These are phyloP conservation scores for Dactylellina haptotyla DNA, from an alignment of 2,329 filamentous ascomycete genomes.

Conservation along the genomic window DNA sequence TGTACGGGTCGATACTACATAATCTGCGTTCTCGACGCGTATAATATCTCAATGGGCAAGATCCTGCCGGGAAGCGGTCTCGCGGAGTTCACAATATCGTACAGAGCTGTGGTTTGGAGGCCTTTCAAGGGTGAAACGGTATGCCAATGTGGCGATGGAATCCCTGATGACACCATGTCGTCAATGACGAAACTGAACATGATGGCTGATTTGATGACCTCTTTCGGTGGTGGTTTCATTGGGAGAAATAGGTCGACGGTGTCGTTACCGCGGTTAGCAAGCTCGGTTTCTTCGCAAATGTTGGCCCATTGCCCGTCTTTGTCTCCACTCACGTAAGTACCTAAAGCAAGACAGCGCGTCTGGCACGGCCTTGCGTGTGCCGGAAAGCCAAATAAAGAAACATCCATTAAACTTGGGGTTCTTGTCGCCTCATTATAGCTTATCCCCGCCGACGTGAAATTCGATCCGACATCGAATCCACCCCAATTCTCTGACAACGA, in stretches of 20 bases:
- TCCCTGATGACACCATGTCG: slow-evolving; percentile 15
- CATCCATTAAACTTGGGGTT: slow-evolving; percentile 55
- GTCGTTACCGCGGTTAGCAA: slow-evolving; percentile 91
- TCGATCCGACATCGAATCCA: slow-evolving; percentile 94
- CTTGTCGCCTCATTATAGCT: slow-evolving; percentile 67
- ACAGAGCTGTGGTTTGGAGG: slow-evolving; percentile 95
- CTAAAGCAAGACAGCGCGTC: slow-evolving; percentile 52
- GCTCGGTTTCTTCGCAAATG: slow-evolving; percentile 88
- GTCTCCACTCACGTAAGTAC: slow-evolving; percentile 80
- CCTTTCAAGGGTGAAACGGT: slow-evolving; percentile 98
- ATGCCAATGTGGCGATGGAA: slow-evolving; percentile 62
- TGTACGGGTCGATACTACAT: slow-evolving; percentile 97
- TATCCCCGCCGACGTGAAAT: slow-evolving; percentile 91
- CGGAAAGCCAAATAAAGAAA: slow-evolving; percentile 3
- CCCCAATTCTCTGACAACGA: slow-evolving; percentile 95
- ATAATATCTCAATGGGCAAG: slow-evolving; percentile 91
- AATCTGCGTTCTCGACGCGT: slow-evolving; percentile 96
- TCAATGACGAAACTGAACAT: too few species aligned
- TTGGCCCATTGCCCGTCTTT: slow-evolving; percentile 80
- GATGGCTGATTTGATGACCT: slow-evolving; percentile 34
- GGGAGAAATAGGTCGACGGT: slow-evolving; percentile 79
- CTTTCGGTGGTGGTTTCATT: slow-evolving; percentile 49
- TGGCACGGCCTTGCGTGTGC: too few species aligned
- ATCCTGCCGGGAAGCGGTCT: slow-evolving; percentile 91
- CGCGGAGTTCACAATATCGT: slow-evolving; percentile 93